Evolutionary conservation across 78 protist genomes (phyloP).

Genomic region (Mastigamoeba balamuthi): DNA sequence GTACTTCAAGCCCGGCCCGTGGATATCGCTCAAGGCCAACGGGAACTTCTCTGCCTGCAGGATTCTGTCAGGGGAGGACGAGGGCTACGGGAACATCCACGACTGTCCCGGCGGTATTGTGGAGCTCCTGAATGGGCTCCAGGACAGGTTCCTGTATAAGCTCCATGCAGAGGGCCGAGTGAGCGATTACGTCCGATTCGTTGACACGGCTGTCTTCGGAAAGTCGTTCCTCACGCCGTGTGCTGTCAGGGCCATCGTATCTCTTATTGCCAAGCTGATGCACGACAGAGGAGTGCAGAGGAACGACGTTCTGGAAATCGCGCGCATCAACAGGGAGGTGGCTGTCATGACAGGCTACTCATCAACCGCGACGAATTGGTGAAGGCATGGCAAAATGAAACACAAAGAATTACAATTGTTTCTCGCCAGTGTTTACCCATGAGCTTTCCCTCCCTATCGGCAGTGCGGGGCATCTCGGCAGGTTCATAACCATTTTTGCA

Average conservation of each 20-base stretch:
- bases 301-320: neutral
- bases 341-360: no score
- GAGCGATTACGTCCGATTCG: neutral
- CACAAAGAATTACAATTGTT: no score
- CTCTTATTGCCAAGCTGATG: neutral
- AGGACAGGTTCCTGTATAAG: neutral
- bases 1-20: neutral
- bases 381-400: no score
- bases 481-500: no score
- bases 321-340: neutral
- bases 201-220: neutral
- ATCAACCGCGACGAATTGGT: no score
- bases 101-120: neutral
- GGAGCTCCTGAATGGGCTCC: neutral
- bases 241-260: neutral
- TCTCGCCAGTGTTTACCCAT: no score
- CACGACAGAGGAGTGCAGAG: neutral
- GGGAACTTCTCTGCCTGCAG: neutral
- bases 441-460: no score
- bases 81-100: neutral
- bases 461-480: no score
- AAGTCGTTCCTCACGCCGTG: neutral
- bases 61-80: neutral
- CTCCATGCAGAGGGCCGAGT: neutral
- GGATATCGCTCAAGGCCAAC: neutral